These are phyloP conservation scores for Adansonia gregorii DNA, from an alignment of 441 rosid genomes.

Conservation along the genomic window DNA sequence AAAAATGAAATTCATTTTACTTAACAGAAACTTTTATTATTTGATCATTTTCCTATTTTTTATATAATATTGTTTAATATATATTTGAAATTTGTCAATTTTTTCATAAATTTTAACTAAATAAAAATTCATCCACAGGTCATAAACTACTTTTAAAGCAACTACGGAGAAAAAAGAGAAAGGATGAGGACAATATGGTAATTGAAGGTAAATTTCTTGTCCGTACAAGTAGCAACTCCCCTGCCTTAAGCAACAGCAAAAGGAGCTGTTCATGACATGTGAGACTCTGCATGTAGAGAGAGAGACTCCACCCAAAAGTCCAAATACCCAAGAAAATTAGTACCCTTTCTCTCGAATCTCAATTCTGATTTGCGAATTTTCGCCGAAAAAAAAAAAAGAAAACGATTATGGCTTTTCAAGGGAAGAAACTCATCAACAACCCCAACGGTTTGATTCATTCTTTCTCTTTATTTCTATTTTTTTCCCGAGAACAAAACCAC, in stretches of 20 bases:
- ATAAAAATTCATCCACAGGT: no score
- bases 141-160: no score
- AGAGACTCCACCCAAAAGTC: neutral
- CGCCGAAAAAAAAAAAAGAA: neutral
- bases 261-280: neutral
- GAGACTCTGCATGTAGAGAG: neutral
- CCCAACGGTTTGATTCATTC: constrained; percentile 67
- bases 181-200: neutral
- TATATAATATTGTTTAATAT: no score
- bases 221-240: neutral
- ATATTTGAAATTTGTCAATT: no score
- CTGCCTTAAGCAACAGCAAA: neutral
- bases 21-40: no score
- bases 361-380: neutral
- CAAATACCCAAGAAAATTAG: neutral
- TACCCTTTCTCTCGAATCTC: neutral
- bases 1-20: no score
- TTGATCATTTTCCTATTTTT: no score
- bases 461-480: constrained; percentile 24
- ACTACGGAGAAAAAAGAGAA: neutral
- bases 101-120: no score
- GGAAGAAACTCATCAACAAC: constrained; percentile 88
- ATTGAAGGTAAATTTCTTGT: neutral
- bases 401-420: constrained; percentile 66
- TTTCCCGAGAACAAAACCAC: neutral